Percentiles rank a stretch among this genome's conserved stretches.
Conservation (phyloP, 306 rosid species). For the Cucurbita argyrosperma region DNA sequence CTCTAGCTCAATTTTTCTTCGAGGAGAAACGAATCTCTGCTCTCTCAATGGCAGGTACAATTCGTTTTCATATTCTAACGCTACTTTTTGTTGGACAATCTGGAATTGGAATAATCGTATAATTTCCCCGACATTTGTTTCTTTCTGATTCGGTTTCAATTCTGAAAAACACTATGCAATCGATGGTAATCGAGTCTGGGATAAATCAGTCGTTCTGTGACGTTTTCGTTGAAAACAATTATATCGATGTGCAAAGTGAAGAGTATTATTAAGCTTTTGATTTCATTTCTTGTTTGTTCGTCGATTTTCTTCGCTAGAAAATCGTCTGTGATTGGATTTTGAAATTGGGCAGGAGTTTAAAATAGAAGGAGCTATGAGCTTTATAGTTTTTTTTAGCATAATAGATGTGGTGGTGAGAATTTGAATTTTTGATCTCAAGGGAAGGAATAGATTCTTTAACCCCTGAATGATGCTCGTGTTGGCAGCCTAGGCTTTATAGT, state of each 20-base stretch:
- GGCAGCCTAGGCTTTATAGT: neutral
- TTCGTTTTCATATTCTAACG: neutral
- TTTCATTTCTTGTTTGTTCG: neutral
- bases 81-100: neutral
- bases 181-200: neutral
- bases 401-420: neutral
- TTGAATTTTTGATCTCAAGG: neutral
- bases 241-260: neutral
- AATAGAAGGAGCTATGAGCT: neutral
- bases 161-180: neutral
- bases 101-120: neutral
- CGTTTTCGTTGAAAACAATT: neutral
- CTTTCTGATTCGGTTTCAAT: neutral
- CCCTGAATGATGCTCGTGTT: neutral
- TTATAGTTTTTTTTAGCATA: neutral
- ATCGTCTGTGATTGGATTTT: neutral
- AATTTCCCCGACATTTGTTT: neutral
- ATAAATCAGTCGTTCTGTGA: neutral
- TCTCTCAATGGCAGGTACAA: slow-evolving; percentile 19
- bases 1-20: neutral
- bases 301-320: neutral
- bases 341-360: neutral
- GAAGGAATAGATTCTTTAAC: neutral
- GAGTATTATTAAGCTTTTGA: neutral
- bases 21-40: neutral